Percentiles rank a stretch among this genome's conserved stretches.
phyloP scores from a whole-genome alignment of 2,329 filamentous ascomycete genomes.

The Bipolaris sorokiniana region DNA sequence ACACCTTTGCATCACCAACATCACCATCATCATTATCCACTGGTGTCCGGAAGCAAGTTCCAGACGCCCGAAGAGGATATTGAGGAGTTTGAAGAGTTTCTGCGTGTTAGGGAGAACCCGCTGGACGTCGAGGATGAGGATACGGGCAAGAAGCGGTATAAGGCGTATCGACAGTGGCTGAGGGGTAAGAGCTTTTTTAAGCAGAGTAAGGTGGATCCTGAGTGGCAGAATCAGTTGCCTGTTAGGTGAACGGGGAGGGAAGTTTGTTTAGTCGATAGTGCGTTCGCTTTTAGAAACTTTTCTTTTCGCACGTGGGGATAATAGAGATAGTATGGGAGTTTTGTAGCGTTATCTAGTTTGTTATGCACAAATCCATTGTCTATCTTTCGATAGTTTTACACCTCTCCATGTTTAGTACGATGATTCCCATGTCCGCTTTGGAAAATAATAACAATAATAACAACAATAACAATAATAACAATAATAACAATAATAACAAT shows the following conservation, averaged over 20 bases:
- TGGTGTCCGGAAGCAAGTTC: conserved; percentile 47
- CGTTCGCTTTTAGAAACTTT: too few species aligned
- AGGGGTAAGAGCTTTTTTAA: conserved; percentile 95
- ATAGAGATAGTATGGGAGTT: too few species aligned
- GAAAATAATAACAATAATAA: too few species aligned
- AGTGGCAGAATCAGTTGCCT: conserved; percentile 50
- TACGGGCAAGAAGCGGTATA: conserved; percentile 89
- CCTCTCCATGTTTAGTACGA: too few species aligned
- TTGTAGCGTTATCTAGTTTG: too few species aligned
- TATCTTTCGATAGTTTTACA: too few species aligned
- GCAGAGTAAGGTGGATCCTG: conserved; percentile 67
- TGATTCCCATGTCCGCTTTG: too few species aligned
- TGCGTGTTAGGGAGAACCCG: conserved; percentile 79
- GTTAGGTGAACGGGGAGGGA: conserved; percentile 24
- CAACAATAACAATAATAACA: too few species aligned
- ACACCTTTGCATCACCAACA: not conserved
- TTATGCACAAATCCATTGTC: too few species aligned
- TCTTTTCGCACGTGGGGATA: too few species aligned
- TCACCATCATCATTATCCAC: conserved; percentile 15
- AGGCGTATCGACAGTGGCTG: conserved; percentile 94
- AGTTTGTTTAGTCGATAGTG: too few species aligned
- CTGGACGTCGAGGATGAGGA: conserved; percentile 89
- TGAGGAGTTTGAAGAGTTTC: conserved; percentile 75
- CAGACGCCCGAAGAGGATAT: conserved; percentile 68
- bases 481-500: too few species aligned